phyloP scores from a whole-genome alignment of 805 yeast species.

The Cyberlindnera nakhonratchasimensis region DNA sequence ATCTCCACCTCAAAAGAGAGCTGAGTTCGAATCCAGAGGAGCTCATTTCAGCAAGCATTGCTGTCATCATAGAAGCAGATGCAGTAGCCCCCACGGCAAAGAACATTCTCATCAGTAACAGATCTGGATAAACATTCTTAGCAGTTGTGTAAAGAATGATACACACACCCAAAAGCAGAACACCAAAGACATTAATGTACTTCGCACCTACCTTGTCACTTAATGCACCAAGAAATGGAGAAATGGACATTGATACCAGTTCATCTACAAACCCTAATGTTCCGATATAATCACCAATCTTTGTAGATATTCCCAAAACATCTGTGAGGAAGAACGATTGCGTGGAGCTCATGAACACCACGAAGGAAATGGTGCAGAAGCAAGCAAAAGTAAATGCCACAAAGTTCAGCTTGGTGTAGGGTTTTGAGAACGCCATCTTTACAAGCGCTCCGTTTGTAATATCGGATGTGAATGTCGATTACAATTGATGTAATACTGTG shows the following conservation, averaged over 20 bases:
- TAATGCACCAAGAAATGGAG: conserved; percentile 63
- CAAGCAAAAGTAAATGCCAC: conserved; percentile 36
- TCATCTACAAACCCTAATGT: conserved; percentile 58
- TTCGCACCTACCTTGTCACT: conserved; percentile 63
- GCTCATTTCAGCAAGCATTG: conserved; percentile 53
- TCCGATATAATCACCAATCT: conserved; percentile 45
- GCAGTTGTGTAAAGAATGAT: conserved; percentile 49
- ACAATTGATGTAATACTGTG: not conserved
- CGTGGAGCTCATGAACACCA: conserved; percentile 41
- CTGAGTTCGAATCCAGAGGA: conserved; percentile 39
- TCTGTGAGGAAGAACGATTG: conserved; percentile 43
- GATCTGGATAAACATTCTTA: conserved; percentile 43
- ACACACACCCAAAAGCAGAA: conserved; percentile 44
- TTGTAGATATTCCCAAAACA: conserved; percentile 30
- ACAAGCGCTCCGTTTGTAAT: not conserved
- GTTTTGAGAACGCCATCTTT: conserved; percentile 11
- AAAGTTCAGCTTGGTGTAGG: conserved; percentile 28
- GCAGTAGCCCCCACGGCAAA: conserved; percentile 61
- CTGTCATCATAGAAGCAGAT: conserved; percentile 56
- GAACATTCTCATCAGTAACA: conserved; percentile 47
- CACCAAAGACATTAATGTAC: conserved; percentile 46
- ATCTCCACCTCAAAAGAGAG: conserved; percentile 20
- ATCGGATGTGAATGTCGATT: not conserved
- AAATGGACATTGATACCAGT: conserved; percentile 44
- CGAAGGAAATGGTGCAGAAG: conserved; percentile 38